Conservation (phyloP, 805 yeast species). For the Candida stauntonica region DNA sequence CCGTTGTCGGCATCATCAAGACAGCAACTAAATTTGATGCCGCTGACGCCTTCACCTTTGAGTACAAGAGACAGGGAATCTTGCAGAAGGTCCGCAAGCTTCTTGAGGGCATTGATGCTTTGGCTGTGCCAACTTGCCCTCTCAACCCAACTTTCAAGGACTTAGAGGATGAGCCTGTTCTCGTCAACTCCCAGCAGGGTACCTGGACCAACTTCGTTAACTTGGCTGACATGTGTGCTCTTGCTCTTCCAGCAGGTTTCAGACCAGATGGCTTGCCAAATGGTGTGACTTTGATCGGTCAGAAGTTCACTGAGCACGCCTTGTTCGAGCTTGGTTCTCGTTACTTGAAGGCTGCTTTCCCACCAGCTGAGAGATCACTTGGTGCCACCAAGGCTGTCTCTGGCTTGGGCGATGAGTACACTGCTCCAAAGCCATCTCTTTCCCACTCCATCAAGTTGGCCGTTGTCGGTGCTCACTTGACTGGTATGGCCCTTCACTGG, state of each 20-base stretch:
- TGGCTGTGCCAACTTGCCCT: constrained; percentile 93
- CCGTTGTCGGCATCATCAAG: constrained; percentile 69
- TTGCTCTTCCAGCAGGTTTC: constrained; percentile 90
- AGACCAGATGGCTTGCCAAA: constrained; percentile 82
- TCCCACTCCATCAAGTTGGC: constrained; percentile 49
- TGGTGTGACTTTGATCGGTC: constrained; percentile 83
- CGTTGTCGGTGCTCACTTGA: constrained; percentile 94
- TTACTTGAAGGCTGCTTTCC: constrained; percentile 48
- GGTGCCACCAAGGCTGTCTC: constrained; percentile 45
- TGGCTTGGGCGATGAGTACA: constrained; percentile 40
- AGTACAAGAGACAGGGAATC: constrained; percentile 81
- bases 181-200: constrained; percentile 86
- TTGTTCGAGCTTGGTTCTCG: constrained; percentile 76
- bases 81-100: constrained; percentile 56
- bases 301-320: constrained; percentile 84
- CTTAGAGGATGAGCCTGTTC: constrained; percentile 71
- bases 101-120: constrained; percentile 61
- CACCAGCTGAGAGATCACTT: constrained; percentile 45
- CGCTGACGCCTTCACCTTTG: constrained; percentile 77
- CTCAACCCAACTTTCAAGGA: constrained; percentile 79
- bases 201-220: constrained; percentile 98
- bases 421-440: constrained; percentile 40
- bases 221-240: constrained; percentile 86
- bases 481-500: constrained; percentile 90
- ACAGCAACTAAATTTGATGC: constrained; percentile 79